Evolutionary conservation across 2,329 filamentous ascomycete species (phyloP).

Genomic region (Pseudogymnoascus verrucosus): DNA sequence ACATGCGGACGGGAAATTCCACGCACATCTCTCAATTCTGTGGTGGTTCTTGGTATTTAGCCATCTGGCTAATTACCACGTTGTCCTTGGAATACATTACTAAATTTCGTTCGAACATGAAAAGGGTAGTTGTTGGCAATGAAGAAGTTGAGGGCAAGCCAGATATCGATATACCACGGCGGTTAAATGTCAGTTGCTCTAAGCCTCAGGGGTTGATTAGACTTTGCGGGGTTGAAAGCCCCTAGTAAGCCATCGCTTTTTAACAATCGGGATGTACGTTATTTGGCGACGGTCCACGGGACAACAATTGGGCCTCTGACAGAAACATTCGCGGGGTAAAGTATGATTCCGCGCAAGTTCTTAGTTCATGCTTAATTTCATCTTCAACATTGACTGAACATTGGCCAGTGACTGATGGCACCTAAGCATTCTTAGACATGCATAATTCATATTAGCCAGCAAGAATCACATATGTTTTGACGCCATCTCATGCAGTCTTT

Average conservation of each 20-base stretch:
- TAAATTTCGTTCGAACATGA: not conserved
- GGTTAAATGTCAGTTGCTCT: not conserved
- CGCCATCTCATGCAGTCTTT: not conserved
- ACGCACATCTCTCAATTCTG: not conserved
- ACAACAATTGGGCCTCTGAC: not conserved
- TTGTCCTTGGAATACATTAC: not conserved
- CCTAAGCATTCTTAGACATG: not conserved
- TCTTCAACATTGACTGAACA: not conserved
- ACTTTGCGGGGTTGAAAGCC: conserved; percentile 1
- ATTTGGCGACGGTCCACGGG: not conserved
- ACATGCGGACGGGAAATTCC: not conserved
- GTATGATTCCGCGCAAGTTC: not conserved
- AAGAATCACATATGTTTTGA: not conserved
- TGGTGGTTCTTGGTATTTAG: not conserved
- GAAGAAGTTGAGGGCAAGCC: not conserved
- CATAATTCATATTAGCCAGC: not conserved
- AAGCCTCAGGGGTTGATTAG: not conserved
- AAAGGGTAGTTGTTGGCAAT: not conserved
- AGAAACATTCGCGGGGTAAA: conserved; percentile 1
- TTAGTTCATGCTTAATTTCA: not conserved
- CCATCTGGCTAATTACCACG: not conserved
- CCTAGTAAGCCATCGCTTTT: not conserved
- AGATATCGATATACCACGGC: not conserved
- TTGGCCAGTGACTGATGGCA: not conserved
- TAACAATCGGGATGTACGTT: not conserved